Base-by-base conservation (phyloP, 305 asterid genomes). In the Solanum hybrid region DNA sequence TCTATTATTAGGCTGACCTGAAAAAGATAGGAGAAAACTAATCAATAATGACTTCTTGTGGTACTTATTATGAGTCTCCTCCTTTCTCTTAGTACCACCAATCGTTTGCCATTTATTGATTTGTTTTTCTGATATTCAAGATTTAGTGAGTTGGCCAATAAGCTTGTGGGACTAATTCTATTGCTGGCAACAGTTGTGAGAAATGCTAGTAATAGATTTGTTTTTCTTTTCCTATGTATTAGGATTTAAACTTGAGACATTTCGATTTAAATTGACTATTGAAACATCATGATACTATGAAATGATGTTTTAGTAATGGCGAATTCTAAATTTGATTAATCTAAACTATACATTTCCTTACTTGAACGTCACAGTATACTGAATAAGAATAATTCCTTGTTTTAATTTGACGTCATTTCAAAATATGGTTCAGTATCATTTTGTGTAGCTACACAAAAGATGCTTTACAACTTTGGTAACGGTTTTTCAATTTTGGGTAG, bases 1-100 rank as follows among this genome's bases (percentile, higher is more conserved):
- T 36, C 33, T 35, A 79, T 79, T 79, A 36, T 73, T 87, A 40
- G 92, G 12, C 80, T 82, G 35, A 79, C 34, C 31, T 12, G 81
- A 80, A 33, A 86, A 74, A 89, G 51, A 76, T 51, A 84, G 86
- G 87, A 84, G 90, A 92, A 91, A 89, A 10, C 31, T 31, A 51
- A 31, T 24, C 26, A 86, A 78, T 29, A 79, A 61, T n/a, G 78
- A 73, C 61, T 40, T 64, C 84, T 51, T 85, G 92, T 91, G 93
- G 93, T 90, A 75, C 90, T 67, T 61, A 78, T 51, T 79, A 76
- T 31, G 22, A 84, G 22, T 10, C 74, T 31, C 86, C 91, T 73
- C 81, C 71, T 57, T 36, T 64, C 91, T 88, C 42, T 74, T 73
- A 67, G 16, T 84, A 67, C 39, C 11, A 28, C 87, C 71, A 37